phyloP scores from a whole-genome alignment of 2,329 filamentous ascomycete genomes.

The Neurospora sp. region DNA sequence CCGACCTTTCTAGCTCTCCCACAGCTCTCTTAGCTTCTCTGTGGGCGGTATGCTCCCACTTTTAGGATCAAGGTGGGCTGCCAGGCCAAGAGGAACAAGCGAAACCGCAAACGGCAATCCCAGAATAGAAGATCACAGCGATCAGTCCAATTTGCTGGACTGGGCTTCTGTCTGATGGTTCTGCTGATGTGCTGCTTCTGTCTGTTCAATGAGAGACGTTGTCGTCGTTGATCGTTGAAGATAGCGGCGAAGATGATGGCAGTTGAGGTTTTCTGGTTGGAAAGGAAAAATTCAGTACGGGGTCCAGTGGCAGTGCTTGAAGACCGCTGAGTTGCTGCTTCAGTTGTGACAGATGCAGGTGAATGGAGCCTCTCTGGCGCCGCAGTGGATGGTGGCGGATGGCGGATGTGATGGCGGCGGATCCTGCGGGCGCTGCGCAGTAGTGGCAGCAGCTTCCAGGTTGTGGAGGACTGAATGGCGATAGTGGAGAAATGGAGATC shows the following conservation, averaged over 20 bases:
- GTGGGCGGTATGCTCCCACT: background rate
- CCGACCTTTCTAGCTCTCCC: background rate
- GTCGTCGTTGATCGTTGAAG: background rate
- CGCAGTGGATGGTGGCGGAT: background rate
- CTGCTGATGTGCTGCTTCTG: background rate
- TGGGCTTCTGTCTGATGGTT: background rate
- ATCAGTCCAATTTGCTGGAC: background rate
- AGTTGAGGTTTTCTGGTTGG: background rate
- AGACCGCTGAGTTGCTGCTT: background rate
- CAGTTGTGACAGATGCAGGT: background rate
- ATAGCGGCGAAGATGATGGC: background rate
- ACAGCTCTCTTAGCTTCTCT: background rate
- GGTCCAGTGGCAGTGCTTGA: background rate
- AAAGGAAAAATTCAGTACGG: background rate
- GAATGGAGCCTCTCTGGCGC: background rate
- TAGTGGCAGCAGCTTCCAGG: background rate
- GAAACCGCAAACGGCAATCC: background rate
- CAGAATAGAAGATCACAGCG: background rate
- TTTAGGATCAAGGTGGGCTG: background rate
- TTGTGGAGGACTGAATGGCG: too few relatives aligned
- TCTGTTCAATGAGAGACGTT: background rate
- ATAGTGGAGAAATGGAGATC: background rate
- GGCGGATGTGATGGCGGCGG: background rate
- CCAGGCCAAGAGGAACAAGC: background rate
- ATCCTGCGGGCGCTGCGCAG: background rate